Evolutionary conservation across 148 eudicot species (phyloP).

Genomic region (Fagopyrum esculentum): DNA sequence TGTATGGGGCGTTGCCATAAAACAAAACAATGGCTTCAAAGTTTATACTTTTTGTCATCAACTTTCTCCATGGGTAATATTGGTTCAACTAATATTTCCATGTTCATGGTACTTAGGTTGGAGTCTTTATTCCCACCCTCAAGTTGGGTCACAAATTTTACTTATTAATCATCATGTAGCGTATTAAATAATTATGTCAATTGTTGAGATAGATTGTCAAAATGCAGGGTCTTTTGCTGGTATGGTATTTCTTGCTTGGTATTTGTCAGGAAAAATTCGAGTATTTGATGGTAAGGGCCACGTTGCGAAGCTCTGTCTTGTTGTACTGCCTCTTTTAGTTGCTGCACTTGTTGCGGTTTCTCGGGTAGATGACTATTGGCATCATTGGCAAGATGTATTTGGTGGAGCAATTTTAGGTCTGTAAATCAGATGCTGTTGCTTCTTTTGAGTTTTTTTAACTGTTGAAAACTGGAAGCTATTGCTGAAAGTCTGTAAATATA

Average conservation of each 20-base stretch:
- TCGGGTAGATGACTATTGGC: conserved; percentile 95
- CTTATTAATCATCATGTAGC: background rate
- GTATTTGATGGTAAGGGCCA: conserved; percentile 74
- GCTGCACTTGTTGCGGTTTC: conserved; percentile 84
- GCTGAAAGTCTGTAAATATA: background rate
- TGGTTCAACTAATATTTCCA: background rate
- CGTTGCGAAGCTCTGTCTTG: conserved; percentile 63
- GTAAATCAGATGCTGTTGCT: background rate
- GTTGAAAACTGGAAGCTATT: background rate
- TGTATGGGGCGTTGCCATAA: background rate
- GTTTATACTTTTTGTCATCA: background rate
- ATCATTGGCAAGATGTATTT: conserved; percentile 91
- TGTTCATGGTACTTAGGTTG: no score
- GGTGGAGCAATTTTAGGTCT: conserved; percentile 74
- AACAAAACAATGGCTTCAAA: background rate
- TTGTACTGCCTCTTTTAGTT: conserved; percentile 56
- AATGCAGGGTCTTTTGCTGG: conserved; percentile 93
- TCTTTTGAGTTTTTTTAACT: background rate
- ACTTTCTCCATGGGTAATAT: background rate
- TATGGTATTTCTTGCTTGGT: conserved; percentile 67
- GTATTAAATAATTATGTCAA: background rate
- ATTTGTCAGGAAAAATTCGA: conserved; percentile 58
- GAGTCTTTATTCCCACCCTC: no score
- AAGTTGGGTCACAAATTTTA: background rate
- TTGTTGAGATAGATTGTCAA: background rate